A percentile compares a stretch with the other conserved stretches of the same genome.
phyloP scores from a whole-genome alignment of 208 protist genomes.

The Naegleria gruberi region DNA sequence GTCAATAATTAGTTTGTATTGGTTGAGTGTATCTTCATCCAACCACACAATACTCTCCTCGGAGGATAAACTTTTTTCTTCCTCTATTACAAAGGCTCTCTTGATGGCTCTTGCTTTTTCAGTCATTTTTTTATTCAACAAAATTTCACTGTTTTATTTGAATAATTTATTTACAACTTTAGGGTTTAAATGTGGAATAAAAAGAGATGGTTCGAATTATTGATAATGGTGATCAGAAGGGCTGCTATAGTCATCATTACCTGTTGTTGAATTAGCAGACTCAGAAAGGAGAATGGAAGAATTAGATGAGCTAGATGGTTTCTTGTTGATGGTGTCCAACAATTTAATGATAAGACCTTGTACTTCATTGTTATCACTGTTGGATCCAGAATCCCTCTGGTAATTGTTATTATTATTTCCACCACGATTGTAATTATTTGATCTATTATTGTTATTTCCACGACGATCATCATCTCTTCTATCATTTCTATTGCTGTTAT shows the following conservation, averaged over 20 bases:
- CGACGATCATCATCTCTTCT: no score
- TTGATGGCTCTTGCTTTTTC: background rate
- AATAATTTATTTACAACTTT: background rate
- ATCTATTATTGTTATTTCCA: background rate
- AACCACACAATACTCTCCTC: background rate
- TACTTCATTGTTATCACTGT: background rate
- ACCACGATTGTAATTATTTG: no score
- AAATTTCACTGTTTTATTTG: background rate
- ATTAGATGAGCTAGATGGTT: background rate
- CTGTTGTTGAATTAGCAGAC: background rate
- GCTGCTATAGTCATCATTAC: background rate
- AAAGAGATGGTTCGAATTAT: background rate
- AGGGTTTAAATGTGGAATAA: no score
- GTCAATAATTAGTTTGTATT: background rate
- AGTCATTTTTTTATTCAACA: no score
- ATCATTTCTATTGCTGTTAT: background rate
- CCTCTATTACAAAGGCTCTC: background rate
- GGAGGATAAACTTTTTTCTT: background rate
- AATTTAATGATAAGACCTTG: background rate
- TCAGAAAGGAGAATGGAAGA: background rate
- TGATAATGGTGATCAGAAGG: background rate
- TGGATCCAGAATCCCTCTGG: no score
- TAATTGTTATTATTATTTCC: background rate
- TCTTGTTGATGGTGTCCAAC: background rate
- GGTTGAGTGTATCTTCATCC: background rate